Evolutionary conservation across 2,329 filamentous ascomycete genomes (phyloP).

Genomic region (Rhynchosporium secalis): DNA sequence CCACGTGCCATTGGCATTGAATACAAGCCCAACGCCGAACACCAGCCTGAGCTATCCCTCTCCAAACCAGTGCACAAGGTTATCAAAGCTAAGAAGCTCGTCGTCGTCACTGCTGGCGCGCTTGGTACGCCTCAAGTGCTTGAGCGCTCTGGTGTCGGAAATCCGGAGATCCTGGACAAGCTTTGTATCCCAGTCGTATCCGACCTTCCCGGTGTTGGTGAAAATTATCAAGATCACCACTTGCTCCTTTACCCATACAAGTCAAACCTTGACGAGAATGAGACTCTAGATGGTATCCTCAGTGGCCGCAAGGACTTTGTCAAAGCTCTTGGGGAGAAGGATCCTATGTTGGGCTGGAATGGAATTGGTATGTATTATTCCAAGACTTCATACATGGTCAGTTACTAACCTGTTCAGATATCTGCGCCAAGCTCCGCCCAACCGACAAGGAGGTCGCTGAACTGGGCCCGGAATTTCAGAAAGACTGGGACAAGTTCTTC

Average conservation of each 20-base stretch:
- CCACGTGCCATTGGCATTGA: constrained; percentile 60
- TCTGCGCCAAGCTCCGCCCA: constrained; percentile 57
- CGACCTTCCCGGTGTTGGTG: constrained; percentile 53
- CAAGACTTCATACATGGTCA: neutral
- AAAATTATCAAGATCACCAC: constrained; percentile 58
- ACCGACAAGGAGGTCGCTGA: constrained; percentile 53
- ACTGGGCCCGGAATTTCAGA: constrained; percentile 52
- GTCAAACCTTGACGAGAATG: constrained; percentile 45
- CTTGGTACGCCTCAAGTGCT: constrained; percentile 48
- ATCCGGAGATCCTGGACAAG: constrained; percentile 48
- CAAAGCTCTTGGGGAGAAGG: constrained; percentile 48
- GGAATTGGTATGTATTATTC: constrained; percentile 41
- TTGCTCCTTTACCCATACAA: constrained; percentile 55
- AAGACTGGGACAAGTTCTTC: constrained; percentile 58
- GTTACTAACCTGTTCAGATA: constrained; percentile 42
- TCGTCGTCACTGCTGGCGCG: constrained; percentile 48
- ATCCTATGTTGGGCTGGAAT: constrained; percentile 58
- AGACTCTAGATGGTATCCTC: constrained; percentile 56
- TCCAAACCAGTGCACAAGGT: constrained; percentile 38
- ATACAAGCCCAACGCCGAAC: constrained; percentile 51
- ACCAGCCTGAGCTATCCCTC: constrained; percentile 40
- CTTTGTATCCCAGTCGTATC: constrained; percentile 49
- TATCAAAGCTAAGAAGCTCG: constrained; percentile 55
- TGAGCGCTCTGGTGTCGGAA: constrained; percentile 63
- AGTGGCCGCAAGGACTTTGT: constrained; percentile 49